phyloP scores from a whole-genome alignment of 805 yeast genomes.

The Spathaspora hagerdaliae region DNA sequence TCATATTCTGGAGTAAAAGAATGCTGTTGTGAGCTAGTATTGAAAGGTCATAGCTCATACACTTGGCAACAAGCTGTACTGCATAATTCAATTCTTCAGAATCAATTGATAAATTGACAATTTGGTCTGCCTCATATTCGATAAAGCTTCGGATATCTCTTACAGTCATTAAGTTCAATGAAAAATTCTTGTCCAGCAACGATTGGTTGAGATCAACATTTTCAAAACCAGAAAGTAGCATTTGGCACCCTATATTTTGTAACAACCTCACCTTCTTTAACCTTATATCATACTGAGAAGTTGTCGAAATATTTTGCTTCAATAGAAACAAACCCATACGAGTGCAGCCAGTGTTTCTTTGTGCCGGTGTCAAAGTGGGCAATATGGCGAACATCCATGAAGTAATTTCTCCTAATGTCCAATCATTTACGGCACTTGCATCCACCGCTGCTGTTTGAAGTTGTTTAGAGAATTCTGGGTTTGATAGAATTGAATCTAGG shows the following conservation, averaged over 20 bases:
- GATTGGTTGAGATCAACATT: background rate
- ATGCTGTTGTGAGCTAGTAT: conserved; percentile 25
- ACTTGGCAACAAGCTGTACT: conserved; percentile 34
- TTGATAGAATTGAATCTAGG: conserved; percentile 56
- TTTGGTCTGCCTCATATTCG: conserved; percentile 37
- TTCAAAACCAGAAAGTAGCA: background rate
- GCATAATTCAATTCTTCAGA: conserved; percentile 10
- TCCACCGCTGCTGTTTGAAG: conserved; percentile 16
- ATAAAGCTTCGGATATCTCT: conserved; percentile 48
- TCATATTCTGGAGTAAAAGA: conserved; percentile 12
- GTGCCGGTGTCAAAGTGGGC: conserved; percentile 41
- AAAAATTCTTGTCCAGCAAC: conserved; percentile 16
- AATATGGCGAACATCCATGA: conserved; percentile 51
- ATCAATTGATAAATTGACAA: conserved; percentile 21
- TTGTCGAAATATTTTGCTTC: conserved; percentile 1
- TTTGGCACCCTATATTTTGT: conserved; percentile 3
- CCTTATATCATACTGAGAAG: background rate
- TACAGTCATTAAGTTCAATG: conserved; percentile 34
- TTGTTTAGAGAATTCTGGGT: conserved; percentile 42
- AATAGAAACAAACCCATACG: conserved; percentile 33
- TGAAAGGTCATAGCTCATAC: conserved; percentile 45
- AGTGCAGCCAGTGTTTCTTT: conserved; percentile 49
- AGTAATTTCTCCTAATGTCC: conserved; percentile 37
- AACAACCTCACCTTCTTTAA: background rate
- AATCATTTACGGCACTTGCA: background rate